Conservation (phyloP, 2,329 filamentous ascomycete species). For the Calycina herbarum region DNA sequence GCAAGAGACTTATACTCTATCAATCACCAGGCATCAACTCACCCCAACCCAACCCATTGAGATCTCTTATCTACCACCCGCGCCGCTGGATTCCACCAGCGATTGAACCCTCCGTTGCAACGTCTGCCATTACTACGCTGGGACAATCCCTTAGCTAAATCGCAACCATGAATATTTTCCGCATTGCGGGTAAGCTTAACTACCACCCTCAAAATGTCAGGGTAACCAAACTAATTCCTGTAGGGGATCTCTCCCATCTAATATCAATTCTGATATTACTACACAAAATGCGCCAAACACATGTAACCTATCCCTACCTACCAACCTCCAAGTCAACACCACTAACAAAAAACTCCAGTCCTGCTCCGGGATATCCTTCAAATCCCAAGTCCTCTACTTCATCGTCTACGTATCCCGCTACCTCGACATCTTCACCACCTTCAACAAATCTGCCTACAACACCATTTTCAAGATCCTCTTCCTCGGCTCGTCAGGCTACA, state of each 20-base stretch:
- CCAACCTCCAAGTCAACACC: conserved; percentile 13
- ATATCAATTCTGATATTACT: conserved; percentile 91
- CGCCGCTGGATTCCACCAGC: conserved; percentile 22
- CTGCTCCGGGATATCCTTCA: conserved; percentile 97
- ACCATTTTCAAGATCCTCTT: conserved; percentile 95
- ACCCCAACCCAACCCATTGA: conserved; percentile 11
- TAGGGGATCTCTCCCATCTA: conserved; percentile 94
- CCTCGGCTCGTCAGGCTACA: conserved; percentile 86
- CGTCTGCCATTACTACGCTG: neutral
- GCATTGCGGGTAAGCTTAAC: conserved; percentile 57
- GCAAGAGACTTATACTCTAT: neutral
- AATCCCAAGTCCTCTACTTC: conserved; percentile 93
- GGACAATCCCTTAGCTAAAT: conserved; percentile 17
- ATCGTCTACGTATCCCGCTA: conserved; percentile 94
- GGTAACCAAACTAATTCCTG: conserved; percentile 12
- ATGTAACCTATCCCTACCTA: conserved; percentile 55
- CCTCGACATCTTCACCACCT: conserved; percentile 85
- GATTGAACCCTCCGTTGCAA: conserved; percentile 14
- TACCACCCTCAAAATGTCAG: neutral
- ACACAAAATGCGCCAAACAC: conserved; percentile 93
- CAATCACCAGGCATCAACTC: neutral
- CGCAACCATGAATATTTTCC: conserved; percentile 67
- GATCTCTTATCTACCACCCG: conserved; percentile 9
- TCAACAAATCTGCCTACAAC: conserved; percentile 76
- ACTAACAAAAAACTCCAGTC: conserved; percentile 59